Evolutionary conservation across 495 filamentous ascomycete genomes (phyloP), one percentile per base, ranked within the genome.

Genomic region (Aspergillus nidulans): DNA sequence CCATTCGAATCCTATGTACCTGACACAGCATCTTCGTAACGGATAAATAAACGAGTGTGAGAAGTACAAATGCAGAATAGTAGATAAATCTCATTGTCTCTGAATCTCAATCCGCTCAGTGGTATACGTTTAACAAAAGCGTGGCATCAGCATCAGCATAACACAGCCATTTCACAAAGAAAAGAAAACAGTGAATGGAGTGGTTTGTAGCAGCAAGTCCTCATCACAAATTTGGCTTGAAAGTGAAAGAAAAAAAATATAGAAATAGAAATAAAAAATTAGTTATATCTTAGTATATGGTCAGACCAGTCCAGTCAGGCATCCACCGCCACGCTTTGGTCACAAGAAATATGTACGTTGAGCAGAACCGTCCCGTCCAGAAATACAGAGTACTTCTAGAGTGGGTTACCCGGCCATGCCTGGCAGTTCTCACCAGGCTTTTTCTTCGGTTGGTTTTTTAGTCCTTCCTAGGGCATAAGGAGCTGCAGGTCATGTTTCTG

Each of bases 261-360:
- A 57, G 15, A 55, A 32, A 28, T 13, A 60, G 38, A 23, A 49
- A 24, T 40, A 44, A 18, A 40, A 32, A 20, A 52, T 52, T 52
- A 52, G 34, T 19, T 52, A 39, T 24, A 39, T 30, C 28, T 21
- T 40, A 28, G 10, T 24, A 48, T 40, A 44, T 21, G 13, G 45
- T 46, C 28, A 19, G 53, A 45, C 53, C 38, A 56, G 16, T 43
- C 53, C 53, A 56, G 53, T 49, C 23, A 49, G 53, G 45, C 34
- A 28, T 32, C 39, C 21, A 28, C 38, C 53, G n/a, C 40, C 26
- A 15, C 30, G 46, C 16, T 49, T 49, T 32, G 15, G 15, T 34
- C 15, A 36, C 28, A 49, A 8, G 18, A 49, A 34, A 49, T 49
- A 21, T 49, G 32, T 49, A 34, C 45, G 26, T 16, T 28, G 16